phyloP scores from a whole-genome alignment of 2,329 filamentous ascomycete genomes.

The Alternaria viburni region DNA sequence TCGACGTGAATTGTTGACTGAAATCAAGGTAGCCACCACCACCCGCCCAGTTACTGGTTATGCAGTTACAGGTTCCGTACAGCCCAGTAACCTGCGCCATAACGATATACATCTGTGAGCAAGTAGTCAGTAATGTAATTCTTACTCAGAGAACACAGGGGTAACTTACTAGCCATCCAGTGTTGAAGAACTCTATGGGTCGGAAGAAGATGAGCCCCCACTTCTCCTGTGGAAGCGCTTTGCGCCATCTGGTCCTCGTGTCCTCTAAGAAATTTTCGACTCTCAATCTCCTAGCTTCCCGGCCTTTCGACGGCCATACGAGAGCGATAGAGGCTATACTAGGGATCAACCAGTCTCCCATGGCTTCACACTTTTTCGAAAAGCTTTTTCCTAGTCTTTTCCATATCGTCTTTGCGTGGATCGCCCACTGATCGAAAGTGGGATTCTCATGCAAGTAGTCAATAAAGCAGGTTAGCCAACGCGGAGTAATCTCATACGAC shows the following conservation, averaged over 20 bases:
- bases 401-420: constrained; percentile 12
- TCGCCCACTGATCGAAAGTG: constrained; percentile 15
- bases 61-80: constrained; percentile 53
- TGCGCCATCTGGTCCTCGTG: not conserved
- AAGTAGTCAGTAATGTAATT: no score
- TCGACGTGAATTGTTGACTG: constrained; percentile 37
- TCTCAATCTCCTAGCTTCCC: not conserved
- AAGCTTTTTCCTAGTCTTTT: constrained; percentile 9
- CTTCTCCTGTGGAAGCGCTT: constrained; percentile 12
- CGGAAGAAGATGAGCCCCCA: constrained; percentile 37
- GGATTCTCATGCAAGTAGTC: no score
- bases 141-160: not conserved
- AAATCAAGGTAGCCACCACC: constrained; percentile 54
- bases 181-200: constrained; percentile 47
- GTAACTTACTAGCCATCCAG: constrained; percentile 42
- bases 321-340: constrained; percentile 8
- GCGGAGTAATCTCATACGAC: constrained; percentile 22
- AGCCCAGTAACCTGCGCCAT: constrained; percentile 52
- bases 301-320: constrained; percentile 10
- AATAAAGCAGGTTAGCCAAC: constrained; percentile 6
- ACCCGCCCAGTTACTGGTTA: constrained; percentile 46
- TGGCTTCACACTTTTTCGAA: constrained; percentile 7
- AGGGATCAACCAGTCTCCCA: constrained; percentile 9
- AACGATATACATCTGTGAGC: constrained; percentile 21
- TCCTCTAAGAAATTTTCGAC: constrained; percentile 10